Evolutionary conservation across 345 rosid genomes (phyloP), one percentile per base, ranked within the genome.

Genomic region (Eucalyptus marginata): DNA sequence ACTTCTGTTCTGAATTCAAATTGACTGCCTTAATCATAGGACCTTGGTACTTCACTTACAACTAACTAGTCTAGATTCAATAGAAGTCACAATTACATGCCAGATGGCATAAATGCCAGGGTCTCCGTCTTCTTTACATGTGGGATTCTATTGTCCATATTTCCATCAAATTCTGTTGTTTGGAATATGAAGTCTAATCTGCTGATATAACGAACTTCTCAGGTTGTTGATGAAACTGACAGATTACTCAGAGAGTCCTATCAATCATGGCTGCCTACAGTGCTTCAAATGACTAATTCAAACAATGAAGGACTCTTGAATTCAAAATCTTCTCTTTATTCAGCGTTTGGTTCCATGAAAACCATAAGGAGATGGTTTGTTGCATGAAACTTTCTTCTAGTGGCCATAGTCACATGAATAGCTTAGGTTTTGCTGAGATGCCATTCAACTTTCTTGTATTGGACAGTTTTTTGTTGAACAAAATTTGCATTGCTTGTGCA

Each of bases 141-240:
- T 5, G 33, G 54, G n/a, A 46, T n/a, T 71, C 88, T 12, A 88
- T 17, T 62, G 20, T 43, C 46, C 87, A 36, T 36, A 22, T 76
- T 36, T 76, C 83, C 83, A 56, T 86, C 62, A 54, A 49, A 51
- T 88, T 54, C 88, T 8, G 44, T 62, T 87, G 62, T 89, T 33
- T 85, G 84, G 17, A 56, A 64, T 76, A 29, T 6, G 54, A 89
- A 88, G n/a, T 49, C 88, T 56, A n/a, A 87, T 64, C 89, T 92
- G 90, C 93, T 87, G 76, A 86, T 33, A 66, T 87, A 76, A 54
- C 49, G 76, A 81, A 56, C 58, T 12, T 94, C 91, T 87, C 93
- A 97, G 99, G 98, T 98, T 90, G 98, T 97, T 89, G 99, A 97
- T 93, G 99, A 98, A 93, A 97, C 99, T 47, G 99, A 98, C 86